Evolutionary conservation across 1,139 yeast genomes (phyloP).

Genomic region (Dujonia santamariae): DNA sequence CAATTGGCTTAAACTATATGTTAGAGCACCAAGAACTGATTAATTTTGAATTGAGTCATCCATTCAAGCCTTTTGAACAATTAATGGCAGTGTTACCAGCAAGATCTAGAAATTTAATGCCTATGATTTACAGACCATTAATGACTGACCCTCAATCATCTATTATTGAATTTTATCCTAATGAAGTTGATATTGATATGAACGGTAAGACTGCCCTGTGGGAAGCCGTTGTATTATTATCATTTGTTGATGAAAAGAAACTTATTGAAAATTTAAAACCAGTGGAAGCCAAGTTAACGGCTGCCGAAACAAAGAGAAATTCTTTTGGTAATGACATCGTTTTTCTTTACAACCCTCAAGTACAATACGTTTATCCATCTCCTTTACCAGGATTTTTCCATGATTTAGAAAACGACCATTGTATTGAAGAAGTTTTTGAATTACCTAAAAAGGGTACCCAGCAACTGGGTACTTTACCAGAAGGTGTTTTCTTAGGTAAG

Average conservation of each 20-base stretch:
- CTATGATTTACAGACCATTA: constrained; percentile 69
- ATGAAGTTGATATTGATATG: constrained; percentile 82
- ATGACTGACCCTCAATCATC: constrained; percentile 93
- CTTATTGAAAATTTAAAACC: constrained; percentile 72
- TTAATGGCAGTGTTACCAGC: constrained; percentile 98
- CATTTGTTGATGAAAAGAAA: constrained; percentile 85
- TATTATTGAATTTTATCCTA: constrained; percentile 86
- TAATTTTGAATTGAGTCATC: constrained; percentile 65
- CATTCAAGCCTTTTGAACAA: constrained; percentile 93
- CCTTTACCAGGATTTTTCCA: constrained; percentile 78
- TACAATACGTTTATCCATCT: constrained; percentile 64
- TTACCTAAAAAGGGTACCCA: constrained; percentile 47
- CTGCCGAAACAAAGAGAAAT: constrained; percentile 74
- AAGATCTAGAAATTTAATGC: constrained; percentile 79
- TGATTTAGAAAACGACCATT: constrained; percentile 75
- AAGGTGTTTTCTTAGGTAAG: constrained; percentile 68
- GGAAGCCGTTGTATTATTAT: constrained; percentile 97
- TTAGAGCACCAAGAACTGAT: constrained; percentile 39
- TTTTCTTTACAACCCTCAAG: constrained; percentile 76
- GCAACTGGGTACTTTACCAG: constrained; percentile 34
- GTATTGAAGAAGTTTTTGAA: constrained; percentile 56
- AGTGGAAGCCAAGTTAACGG: constrained; percentile 53
- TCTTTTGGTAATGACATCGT: constrained; percentile 65
- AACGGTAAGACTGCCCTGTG: constrained; percentile 95
- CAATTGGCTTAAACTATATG: constrained; percentile 60